These are phyloP conservation scores for Hemileccinum rubropunctum DNA, from an alignment of 768 basidiomycete genomes.

Conservation along the genomic window DNA sequence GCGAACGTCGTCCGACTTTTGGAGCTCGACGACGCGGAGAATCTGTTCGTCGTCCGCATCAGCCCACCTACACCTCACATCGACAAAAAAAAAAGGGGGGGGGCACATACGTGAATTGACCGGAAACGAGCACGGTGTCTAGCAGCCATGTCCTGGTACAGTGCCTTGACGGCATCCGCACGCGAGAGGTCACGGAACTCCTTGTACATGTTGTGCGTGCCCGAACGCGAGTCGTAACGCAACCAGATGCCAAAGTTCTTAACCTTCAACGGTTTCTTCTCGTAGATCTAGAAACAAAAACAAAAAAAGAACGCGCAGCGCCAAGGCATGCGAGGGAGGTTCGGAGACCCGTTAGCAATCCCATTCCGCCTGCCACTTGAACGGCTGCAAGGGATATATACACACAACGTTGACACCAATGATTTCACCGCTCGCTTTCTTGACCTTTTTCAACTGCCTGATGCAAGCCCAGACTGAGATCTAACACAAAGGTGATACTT, in stretches of 20 bases:
- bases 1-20: slow-evolving; percentile 88
- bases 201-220: slow-evolving; percentile 99
- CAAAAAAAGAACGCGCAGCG: slow-evolving; percentile 16
- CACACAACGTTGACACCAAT: slow-evolving; percentile 96
- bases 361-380: slow-evolving; percentile 86
- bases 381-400: slow-evolving; percentile 71
- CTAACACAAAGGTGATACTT: neutral
- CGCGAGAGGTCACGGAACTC: slow-evolving; percentile 95
- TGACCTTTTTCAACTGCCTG: slow-evolving; percentile 97
- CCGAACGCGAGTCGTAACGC: slow-evolving; percentile 98
- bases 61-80: neutral
- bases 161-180: slow-evolving; percentile 90
- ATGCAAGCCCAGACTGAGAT: too few species aligned
- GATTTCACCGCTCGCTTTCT: slow-evolving; percentile 99
- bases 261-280: slow-evolving; percentile 96
- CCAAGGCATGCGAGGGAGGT: slow-evolving; percentile 7
- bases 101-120: slow-evolving; percentile 82
- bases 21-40: slow-evolving; percentile 94
- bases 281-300: slow-evolving; percentile 79
- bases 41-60: slow-evolving; percentile 52
- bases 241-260: slow-evolving; percentile 99
- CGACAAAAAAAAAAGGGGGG: neutral
- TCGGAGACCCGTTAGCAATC: slow-evolving; percentile 45
- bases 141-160: slow-evolving; percentile 99
- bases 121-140: slow-evolving; percentile 99